These are phyloP conservation scores for Chalaropsis ovoidea DNA, from an alignment of 2,329 filamentous ascomycete species.

Conservation along the genomic window DNA sequence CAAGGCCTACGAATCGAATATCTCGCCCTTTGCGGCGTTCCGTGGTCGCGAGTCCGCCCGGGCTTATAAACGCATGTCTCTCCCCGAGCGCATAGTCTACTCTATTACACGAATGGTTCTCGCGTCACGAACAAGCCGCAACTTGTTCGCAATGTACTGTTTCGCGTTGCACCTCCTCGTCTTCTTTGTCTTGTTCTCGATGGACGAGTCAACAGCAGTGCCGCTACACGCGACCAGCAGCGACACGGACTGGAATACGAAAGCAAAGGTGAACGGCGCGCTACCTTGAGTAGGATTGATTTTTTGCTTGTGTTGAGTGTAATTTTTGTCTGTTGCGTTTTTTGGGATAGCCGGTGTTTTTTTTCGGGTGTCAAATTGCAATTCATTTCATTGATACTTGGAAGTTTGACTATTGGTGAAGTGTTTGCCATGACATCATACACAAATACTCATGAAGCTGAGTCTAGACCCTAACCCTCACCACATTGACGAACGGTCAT, in stretches of 20 bases:
- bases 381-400: constrained; percentile 5
- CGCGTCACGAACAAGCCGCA: constrained; percentile 79
- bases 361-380: constrained; percentile 3
- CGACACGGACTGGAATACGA: constrained; percentile 32
- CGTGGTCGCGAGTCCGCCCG: constrained; percentile 83
- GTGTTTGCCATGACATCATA: background rate
- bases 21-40: constrained; percentile 93
- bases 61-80: constrained; percentile 84
- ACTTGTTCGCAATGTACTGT: constrained; percentile 88
- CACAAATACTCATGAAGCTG: background rate
- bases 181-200: constrained; percentile 64
- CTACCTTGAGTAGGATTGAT: constrained; percentile 18
- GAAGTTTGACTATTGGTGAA: background rate
- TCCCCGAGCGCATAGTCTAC: constrained; percentile 83
- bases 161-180: constrained; percentile 78
- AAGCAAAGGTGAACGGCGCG: constrained; percentile 18
- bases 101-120: constrained; percentile 84
- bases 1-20: constrained; percentile 85
- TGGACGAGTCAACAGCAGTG: constrained; percentile 36
- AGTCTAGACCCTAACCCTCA: background rate
- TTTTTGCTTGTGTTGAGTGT: constrained; percentile 8
- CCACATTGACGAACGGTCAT: background rate
- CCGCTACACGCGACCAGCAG: constrained; percentile 42
- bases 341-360: constrained; percentile 20
- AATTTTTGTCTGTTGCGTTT: constrained; percentile 10